Evolutionary conservation across 116 monocot species (phyloP).

Genomic region (Posidonia oceanica): DNA sequence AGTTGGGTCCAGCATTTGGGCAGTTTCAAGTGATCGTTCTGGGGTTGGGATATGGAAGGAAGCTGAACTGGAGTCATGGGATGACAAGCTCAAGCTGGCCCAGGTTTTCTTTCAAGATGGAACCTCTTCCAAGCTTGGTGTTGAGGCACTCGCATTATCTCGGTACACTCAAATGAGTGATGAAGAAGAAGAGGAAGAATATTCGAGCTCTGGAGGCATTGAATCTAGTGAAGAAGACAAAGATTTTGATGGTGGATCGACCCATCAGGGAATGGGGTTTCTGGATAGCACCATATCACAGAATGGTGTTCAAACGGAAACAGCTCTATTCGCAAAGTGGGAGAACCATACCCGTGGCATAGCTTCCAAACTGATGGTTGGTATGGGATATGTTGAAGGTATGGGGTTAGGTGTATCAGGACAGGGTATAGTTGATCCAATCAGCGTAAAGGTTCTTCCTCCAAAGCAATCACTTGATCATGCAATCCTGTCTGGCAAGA

Average conservation of each 20-base stretch:
- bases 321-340: slow-evolving; percentile 81
- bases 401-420: slow-evolving; percentile 84
- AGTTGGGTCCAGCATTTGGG: slow-evolving; percentile 68
- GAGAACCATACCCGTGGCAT: slow-evolving; percentile 89
- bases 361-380: slow-evolving; percentile 96
- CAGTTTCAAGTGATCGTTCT: slow-evolving; percentile 24
- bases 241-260: slow-evolving; percentile 20
- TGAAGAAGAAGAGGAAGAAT: slow-evolving; percentile 38
- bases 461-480: slow-evolving; percentile 74
- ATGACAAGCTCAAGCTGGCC: slow-evolving; percentile 45
- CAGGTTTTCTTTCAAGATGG: slow-evolving; percentile 70
- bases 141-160: slow-evolving; percentile 48
- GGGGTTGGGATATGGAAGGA: slow-evolving; percentile 65
- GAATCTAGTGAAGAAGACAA: slow-evolving; percentile 40
- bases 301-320: slow-evolving; percentile 77
- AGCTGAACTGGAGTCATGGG: slow-evolving; percentile 81
- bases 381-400: slow-evolving; percentile 88
- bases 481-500: slow-evolving; percentile 32
- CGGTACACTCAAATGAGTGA: slow-evolving; percentile 51
- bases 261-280: slow-evolving; percentile 55
- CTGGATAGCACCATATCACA: slow-evolving; percentile 32
- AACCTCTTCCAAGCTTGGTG: slow-evolving; percentile 40
- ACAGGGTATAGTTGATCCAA: slow-evolving; percentile 72
- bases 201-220: slow-evolving; percentile 20
- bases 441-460: slow-evolving; percentile 62